Conservation (phyloP, 768 basidiomycete species). For the Boletus pseudopeckii region DNA sequence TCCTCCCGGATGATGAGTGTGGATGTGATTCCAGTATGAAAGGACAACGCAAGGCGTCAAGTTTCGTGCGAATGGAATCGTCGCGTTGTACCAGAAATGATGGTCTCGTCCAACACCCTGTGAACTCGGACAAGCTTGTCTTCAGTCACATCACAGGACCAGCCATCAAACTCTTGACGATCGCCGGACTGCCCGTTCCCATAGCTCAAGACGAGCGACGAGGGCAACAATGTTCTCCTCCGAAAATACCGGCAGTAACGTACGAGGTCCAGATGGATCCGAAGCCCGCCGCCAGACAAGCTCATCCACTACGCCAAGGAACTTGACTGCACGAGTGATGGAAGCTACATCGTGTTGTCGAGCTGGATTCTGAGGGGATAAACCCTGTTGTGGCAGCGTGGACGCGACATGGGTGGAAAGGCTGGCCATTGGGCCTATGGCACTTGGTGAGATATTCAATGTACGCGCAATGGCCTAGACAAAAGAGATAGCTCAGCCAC, state of each 20-base stretch:
- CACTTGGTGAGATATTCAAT: conserved; percentile 11
- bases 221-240: conserved; percentile 25
- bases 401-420: background rate
- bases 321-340: conserved; percentile 23
- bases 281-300: conserved; percentile 27
- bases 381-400: background rate
- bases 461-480: conserved; percentile 11
- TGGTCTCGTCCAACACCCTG: background rate
- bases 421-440: background rate
- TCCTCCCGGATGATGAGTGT: background rate
- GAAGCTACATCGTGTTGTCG: conserved; percentile 19
- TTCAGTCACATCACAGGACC: background rate
- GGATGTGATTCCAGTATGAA: background rate
- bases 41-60: background rate
- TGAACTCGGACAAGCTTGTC: background rate
- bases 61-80: background rate
- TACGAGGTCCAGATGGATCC: conserved; percentile 4
- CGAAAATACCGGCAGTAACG: conserved; percentile 18
- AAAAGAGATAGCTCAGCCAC: background rate
- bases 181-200: conserved; percentile 28
- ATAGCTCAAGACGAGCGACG: conserved; percentile 25
- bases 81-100: background rate
- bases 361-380: background rate
- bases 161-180: conserved; percentile 13
- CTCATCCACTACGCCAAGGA: conserved; percentile 26